A percentile compares a stretch with the other conserved stretches of the same genome.
Conservation (phyloP, 2,329 filamentous ascomycete species). For the Tympanopsis confertula region DNA sequence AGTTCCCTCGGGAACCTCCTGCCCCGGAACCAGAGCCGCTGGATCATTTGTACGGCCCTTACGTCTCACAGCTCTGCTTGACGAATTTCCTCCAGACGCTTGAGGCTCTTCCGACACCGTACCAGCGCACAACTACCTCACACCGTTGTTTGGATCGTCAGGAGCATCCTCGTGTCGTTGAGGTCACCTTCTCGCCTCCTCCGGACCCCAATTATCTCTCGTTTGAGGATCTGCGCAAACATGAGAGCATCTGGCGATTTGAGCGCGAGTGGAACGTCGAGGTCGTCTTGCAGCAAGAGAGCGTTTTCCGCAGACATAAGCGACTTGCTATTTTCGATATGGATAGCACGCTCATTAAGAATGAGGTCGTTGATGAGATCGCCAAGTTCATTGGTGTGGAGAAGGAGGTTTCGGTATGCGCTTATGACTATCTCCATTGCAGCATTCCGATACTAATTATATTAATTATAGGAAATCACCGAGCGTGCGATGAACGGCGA, state of each 20-base stretch:
- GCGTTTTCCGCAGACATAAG: constrained; percentile 40
- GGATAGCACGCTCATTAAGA: constrained; percentile 59
- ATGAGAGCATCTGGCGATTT: constrained; percentile 40
- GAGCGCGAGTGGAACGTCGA: constrained; percentile 48
- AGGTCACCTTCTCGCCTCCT: constrained; percentile 36
- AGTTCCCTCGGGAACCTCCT: constrained; percentile 40
- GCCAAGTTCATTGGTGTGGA: constrained; percentile 48
- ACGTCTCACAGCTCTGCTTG: constrained; percentile 39
- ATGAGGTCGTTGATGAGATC: constrained; percentile 63
- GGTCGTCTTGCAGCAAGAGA: constrained; percentile 40
- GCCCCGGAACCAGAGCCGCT: constrained; percentile 38
- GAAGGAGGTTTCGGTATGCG: constrained; percentile 40
- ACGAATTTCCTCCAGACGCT: constrained; percentile 41
- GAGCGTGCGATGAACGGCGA: constrained; percentile 61
- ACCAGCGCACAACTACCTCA: constrained; percentile 31
- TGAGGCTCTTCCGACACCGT: constrained; percentile 31
- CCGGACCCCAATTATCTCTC: constrained; percentile 32
- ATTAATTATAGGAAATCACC: constrained; percentile 38
- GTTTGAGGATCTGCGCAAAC: constrained; percentile 35
- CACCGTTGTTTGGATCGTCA: constrained; percentile 32
- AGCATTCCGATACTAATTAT: constrained; percentile 4
- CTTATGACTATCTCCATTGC: not conserved
- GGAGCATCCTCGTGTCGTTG: constrained; percentile 34
- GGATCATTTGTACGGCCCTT: constrained; percentile 40
- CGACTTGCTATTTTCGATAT: constrained; percentile 59